phyloP scores from a whole-genome alignment of 768 basidiomycete species.

The Rhizopogon vinicolor region DNA sequence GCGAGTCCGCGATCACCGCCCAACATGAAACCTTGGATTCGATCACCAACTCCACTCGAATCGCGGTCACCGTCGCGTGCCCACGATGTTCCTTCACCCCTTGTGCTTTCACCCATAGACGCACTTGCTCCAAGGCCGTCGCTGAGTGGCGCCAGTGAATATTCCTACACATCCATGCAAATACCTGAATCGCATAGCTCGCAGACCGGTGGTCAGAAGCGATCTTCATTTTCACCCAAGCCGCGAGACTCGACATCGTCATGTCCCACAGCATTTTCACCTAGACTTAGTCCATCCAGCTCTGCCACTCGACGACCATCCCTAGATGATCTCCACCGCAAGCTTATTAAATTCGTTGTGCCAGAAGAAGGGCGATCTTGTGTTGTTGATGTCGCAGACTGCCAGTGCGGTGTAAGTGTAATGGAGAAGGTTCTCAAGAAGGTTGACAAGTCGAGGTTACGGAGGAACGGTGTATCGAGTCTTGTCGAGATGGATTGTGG shows the following conservation, averaged over 20 bases:
- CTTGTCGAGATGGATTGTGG: constrained; percentile 64
- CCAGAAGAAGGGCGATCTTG: constrained; percentile 77
- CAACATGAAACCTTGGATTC: constrained; percentile 37
- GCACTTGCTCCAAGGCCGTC: constrained; percentile 36
- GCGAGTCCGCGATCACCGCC: constrained; percentile 55
- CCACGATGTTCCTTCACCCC: constrained; percentile 38
- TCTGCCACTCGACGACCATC: constrained; percentile 45
- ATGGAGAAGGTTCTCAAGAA: constrained; percentile 88
- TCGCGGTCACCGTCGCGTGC: constrained; percentile 30
- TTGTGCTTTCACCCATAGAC: constrained; percentile 26
- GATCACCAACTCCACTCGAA: constrained; percentile 23
- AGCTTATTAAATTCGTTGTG: constrained; percentile 86
- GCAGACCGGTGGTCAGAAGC: constrained; percentile 27
- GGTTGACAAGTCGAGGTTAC: constrained; percentile 60
- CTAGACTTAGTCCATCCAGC: constrained; percentile 57
- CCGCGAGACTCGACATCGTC: not conserved
- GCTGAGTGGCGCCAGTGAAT: constrained; percentile 36
- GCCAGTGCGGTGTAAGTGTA: constrained; percentile 77
- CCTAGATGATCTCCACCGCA: constrained; percentile 75
- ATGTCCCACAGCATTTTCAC: constrained; percentile 44
- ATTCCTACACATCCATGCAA: constrained; percentile 59
- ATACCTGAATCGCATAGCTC: constrained; percentile 37
- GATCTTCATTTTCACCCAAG: constrained; percentile 55
- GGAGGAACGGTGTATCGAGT: constrained; percentile 40
- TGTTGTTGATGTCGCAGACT: constrained; percentile 78